These are phyloP conservation scores for Termitomyces sp. DNA, from an alignment of 768 basidiomycete species.

Conservation along the genomic window DNA sequence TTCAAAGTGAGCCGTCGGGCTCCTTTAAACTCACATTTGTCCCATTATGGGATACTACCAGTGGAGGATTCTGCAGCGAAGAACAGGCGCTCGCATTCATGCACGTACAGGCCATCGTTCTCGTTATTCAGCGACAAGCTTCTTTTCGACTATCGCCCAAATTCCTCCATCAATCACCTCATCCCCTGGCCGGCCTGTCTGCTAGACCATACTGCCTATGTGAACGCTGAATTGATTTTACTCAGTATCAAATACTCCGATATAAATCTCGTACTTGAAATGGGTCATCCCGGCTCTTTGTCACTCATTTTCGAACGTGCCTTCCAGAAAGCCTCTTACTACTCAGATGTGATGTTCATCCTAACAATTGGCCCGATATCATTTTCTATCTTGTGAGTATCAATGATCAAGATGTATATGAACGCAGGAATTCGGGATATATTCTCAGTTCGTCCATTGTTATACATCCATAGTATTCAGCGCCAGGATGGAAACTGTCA, in stretches of 20 bases:
- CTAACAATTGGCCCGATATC: neutral
- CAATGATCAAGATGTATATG: neutral
- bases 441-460: too few species aligned
- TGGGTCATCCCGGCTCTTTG: neutral
- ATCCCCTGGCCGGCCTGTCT: neutral
- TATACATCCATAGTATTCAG: neutral
- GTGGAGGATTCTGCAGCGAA: neutral
- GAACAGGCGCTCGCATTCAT: neutral
- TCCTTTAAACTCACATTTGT: neutral
- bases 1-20: constrained; percentile 9
- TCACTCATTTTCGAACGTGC: neutral
- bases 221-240: neutral
- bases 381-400: neutral
- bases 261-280: too few species aligned
- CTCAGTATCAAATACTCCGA: neutral
- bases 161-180: too few species aligned
- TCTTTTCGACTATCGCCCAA: neutral
- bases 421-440: neutral
- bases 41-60: too few species aligned
- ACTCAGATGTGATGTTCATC: neutral
- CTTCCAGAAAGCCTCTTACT: neutral
- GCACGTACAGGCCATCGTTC: neutral
- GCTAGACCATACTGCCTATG: neutral
- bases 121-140: neutral
- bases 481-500: neutral